These are phyloP conservation scores for Clathrus columnatus DNA, from an alignment of 768 basidiomycete genomes.

Conservation along the genomic window DNA sequence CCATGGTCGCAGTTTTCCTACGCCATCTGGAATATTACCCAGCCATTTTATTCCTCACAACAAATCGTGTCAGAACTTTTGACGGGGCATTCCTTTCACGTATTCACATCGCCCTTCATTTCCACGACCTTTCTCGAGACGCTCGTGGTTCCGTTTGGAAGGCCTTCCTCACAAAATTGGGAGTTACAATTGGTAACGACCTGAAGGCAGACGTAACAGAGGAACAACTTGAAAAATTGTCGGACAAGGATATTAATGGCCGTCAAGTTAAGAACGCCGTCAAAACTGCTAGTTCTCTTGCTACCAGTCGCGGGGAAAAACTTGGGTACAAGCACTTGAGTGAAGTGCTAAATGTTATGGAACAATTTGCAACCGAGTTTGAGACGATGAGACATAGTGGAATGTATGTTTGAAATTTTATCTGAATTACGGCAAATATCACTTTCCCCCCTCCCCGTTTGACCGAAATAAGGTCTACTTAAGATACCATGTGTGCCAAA, in stretches of 20 bases:
- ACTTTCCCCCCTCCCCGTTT: too few species aligned
- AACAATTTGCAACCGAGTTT: constrained; percentile 33
- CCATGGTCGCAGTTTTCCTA: constrained; percentile 61
- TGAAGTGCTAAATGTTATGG: constrained; percentile 54
- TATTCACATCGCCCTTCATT: constrained; percentile 39
- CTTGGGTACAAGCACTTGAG: constrained; percentile 43
- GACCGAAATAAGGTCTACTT: too few species aligned
- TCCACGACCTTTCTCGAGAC: constrained; percentile 43
- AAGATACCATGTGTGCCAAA: too few species aligned
- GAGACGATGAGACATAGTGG: not conserved
- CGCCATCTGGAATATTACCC: constrained; percentile 22
- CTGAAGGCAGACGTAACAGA: constrained; percentile 27
- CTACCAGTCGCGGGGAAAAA: constrained; percentile 37
- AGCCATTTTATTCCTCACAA: constrained; percentile 33
- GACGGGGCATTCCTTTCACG: constrained; percentile 29
- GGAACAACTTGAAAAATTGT: constrained; percentile 38
- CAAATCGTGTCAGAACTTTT: constrained; percentile 30
- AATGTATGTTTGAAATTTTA: not conserved
- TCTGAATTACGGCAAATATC: too few species aligned
- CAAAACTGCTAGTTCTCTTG: constrained; percentile 54
- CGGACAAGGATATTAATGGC: constrained; percentile 48
- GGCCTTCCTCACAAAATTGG: constrained; percentile 44
- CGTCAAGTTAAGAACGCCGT: constrained; percentile 65
- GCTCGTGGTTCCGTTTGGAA: constrained; percentile 55
- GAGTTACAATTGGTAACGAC: constrained; percentile 14